Evolutionary conservation across 2,329 filamentous ascomycete genomes (phyloP).

Genomic region (Colletotrichum sansevieriae): DNA sequence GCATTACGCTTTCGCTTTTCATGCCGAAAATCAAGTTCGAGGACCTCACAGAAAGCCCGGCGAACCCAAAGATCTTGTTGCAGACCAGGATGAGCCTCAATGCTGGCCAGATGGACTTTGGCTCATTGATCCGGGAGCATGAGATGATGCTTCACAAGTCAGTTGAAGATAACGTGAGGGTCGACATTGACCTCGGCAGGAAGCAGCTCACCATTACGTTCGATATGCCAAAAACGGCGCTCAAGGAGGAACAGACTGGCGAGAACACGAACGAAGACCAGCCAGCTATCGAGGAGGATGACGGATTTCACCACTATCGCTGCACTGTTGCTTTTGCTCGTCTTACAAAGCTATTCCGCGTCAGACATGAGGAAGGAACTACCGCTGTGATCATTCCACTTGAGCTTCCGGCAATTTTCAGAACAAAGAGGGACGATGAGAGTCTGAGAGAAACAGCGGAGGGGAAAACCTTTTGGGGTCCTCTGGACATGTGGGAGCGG

Average conservation of each 20-base stretch:
- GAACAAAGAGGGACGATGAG: conserved; percentile 36
- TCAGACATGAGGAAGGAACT: conserved; percentile 45
- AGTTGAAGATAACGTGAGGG: conserved; percentile 45
- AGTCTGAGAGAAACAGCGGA: conserved; percentile 42
- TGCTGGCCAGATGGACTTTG: conserved; percentile 69
- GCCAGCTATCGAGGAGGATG: conserved; percentile 41
- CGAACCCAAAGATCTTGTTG: conserved; percentile 48
- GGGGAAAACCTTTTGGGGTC: conserved; percentile 51
- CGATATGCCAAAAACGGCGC: conserved; percentile 14
- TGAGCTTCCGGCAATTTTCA: conserved; percentile 27
- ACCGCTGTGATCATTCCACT: conserved; percentile 22
- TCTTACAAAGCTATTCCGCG: conserved; percentile 58
- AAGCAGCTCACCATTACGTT: conserved; percentile 59
- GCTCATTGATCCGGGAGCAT: conserved; percentile 65
- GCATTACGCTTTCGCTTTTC: conserved; percentile 4
- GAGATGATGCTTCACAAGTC: conserved; percentile 72
- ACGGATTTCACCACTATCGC: conserved; percentile 52
- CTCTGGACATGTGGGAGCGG: conserved; percentile 62
- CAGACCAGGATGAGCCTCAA: conserved; percentile 56
- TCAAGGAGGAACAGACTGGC: neutral
- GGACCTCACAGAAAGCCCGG: conserved; percentile 47
- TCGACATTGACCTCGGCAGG: conserved; percentile 55
- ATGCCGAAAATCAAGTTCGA: conserved; percentile 5
- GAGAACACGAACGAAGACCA: neutral
- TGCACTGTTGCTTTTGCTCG: conserved; percentile 60